Conservation (phyloP, 768 basidiomycete species). For the Royoungia palumana region DNA sequence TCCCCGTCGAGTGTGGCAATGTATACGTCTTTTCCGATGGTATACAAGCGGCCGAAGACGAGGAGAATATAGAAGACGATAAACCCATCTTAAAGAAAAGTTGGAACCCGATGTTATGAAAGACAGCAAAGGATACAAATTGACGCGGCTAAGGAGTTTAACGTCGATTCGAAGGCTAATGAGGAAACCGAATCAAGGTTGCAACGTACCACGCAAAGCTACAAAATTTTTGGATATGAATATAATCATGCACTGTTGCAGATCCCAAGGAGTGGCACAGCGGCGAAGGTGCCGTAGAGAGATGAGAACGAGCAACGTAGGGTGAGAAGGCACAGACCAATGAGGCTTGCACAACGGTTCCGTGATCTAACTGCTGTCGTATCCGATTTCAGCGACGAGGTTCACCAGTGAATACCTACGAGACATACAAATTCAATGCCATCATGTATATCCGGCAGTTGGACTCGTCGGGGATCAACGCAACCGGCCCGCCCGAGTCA, state of each 20-base stretch:
- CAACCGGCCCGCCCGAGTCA: constrained; percentile 20
- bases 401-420: background rate
- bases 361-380: constrained; percentile 23
- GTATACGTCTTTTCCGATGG: constrained; percentile 13
- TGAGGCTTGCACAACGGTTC: constrained; percentile 30
- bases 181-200: background rate
- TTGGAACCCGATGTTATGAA: constrained; percentile 12
- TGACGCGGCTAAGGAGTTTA: constrained; percentile 11
- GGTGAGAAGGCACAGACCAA: constrained; percentile 9
- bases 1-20: constrained; percentile 13
- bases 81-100: constrained; percentile 27
- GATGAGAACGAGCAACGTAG: background rate
- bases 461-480: constrained; percentile 12
- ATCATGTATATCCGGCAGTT: constrained; percentile 18
- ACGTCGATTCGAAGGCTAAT: background rate
- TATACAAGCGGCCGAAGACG: constrained; percentile 28
- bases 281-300: constrained; percentile 11
- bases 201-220: constrained; percentile 13
- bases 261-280: constrained; percentile 14
- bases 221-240: constrained; percentile 15
- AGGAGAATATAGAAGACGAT: constrained; percentile 32
- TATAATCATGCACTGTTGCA: constrained; percentile 11
- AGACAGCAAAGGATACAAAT: constrained; percentile 12
- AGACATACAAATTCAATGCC: constrained; percentile 16
- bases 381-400: background rate